Base-by-base conservation (phyloP, 1,139 yeast species). In the Kodamaea arcana region DNA sequence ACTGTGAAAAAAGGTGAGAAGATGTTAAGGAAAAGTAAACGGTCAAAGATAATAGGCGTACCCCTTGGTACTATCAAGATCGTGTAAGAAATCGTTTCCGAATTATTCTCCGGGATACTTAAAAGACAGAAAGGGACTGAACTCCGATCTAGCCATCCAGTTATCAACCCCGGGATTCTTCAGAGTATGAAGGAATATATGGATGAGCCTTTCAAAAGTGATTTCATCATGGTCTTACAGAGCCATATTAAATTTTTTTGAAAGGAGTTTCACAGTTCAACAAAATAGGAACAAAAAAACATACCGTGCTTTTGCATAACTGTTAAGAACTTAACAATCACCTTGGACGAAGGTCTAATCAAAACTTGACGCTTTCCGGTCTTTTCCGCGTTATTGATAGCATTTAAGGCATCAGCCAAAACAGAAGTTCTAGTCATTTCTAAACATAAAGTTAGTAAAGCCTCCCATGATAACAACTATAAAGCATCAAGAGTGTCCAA, bases 281-380 rank as follows among this genome's bases (percentile, higher is more conserved):
- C 16, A 29, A 15, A 22, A 14, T 9, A 21, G 24, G n/a, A 32
- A 29, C 11, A 36, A 24, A 27, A 29, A 30, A 32, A 48, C 51
- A 46, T 46, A 47, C 51, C 96, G 70, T 92, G 97, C 78, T 81
- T 87, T 78, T 92, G 98, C 86, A 92, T 90, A 54, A 92, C 98
- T 62, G 87, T 80, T 71, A 92, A 78, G 72, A 90, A 92, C 75
- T 88, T 92, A 78, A 92, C 77, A 71, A 92, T 88, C 56, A 92
- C 98, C 80, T 92, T 92, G 63, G 98, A 92, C 38, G 97, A 90
- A 52, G 98, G 98, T 82, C 98, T 87, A 69, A 92, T 80, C 68
- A 92, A 74, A 55, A 92, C 98, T 79, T 92, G 98, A 76, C 98
- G 86, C 78, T 92, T 92, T 72, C 98, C 98, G 67, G 97, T 82